These are phyloP conservation scores for Neonectria sp. DNA, from an alignment of 2,329 filamentous ascomycete species.

Conservation along the genomic window DNA sequence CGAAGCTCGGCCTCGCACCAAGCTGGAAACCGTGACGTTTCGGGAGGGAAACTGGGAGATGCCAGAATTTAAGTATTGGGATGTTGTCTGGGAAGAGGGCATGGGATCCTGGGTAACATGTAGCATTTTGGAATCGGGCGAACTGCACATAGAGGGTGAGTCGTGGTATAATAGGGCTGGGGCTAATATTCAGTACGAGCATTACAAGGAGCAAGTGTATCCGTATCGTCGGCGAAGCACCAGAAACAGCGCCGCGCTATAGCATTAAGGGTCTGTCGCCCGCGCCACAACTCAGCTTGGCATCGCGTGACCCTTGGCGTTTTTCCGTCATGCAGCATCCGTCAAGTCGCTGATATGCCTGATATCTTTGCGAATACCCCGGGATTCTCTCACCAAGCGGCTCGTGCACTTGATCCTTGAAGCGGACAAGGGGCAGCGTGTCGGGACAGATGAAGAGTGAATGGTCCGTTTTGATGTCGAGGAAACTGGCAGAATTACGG, in stretches of 20 bases:
- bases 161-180: not conserved
- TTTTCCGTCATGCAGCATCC: conserved; percentile 3
- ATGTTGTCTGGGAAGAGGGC: not conserved
- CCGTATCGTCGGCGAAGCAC: too few relatives aligned
- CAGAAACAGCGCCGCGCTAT: not conserved
- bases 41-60: conserved; percentile 6
- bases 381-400: not conserved
- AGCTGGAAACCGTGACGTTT: conserved; percentile 4
- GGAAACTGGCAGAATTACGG: too few relatives aligned
- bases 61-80: not conserved
- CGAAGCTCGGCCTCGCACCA: not conserved
- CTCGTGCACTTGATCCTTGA: conserved; percentile 1
- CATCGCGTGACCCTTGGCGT: conserved; percentile 31
- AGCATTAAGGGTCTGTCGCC: not conserved
- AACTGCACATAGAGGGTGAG: not conserved
- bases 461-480: not conserved
- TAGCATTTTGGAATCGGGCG: not conserved
- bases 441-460: not conserved
- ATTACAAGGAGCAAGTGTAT: not conserved
- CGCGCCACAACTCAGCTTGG: conserved; percentile 23
- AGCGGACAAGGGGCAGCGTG: not conserved
- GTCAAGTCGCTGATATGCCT: not conserved
- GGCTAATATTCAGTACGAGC: too few relatives aligned
- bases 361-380: not conserved
- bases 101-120: conserved; percentile 4